Evolutionary conservation across 129 eudicot species (phyloP).

Genomic region (Tagetes erecta): DNA sequence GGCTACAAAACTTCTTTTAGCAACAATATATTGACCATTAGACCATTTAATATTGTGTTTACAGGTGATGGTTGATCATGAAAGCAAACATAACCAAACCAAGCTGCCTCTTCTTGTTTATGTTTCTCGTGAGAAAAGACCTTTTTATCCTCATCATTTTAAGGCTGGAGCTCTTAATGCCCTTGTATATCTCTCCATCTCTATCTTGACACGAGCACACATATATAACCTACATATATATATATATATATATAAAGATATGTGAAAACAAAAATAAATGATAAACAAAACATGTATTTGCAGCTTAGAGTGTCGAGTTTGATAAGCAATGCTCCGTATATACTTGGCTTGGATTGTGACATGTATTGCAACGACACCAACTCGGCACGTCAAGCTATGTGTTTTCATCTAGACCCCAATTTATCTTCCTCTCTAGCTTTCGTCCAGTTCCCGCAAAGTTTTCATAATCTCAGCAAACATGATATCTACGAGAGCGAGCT

Average conservation of each 20-base stretch:
- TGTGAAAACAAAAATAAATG: no score
- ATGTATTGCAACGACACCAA: slow-evolving; percentile 68
- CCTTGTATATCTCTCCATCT: slow-evolving; percentile 38
- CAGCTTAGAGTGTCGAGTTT: slow-evolving; percentile 72
- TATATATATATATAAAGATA: no score
- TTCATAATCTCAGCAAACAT: slow-evolving; percentile 44
- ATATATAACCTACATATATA: no score
- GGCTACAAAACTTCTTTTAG: no score
- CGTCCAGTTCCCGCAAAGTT: slow-evolving; percentile 64
- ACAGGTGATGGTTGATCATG: slow-evolving; percentile 53
- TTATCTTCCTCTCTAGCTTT: slow-evolving; percentile 47
- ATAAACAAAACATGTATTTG: not conserved
- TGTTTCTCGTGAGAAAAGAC: slow-evolving; percentile 74
- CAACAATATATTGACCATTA: no score
- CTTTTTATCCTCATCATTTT: slow-evolving; percentile 62
- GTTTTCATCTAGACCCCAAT: slow-evolving; percentile 66
- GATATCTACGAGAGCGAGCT: slow-evolving; percentile 54
- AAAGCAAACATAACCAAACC: slow-evolving; percentile 22
- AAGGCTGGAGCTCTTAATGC: slow-evolving; percentile 88
- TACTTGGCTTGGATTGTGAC: slow-evolving; percentile 65
- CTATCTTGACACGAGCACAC: not conserved
- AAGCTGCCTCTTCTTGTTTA: slow-evolving; percentile 79
- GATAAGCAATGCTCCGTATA: slow-evolving; percentile 61
- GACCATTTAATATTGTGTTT: not conserved
- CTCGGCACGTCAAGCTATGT: slow-evolving; percentile 79